phyloP scores from a whole-genome alignment of 148 eudicot genomes.

The Fagopyrum esculentum region DNA sequence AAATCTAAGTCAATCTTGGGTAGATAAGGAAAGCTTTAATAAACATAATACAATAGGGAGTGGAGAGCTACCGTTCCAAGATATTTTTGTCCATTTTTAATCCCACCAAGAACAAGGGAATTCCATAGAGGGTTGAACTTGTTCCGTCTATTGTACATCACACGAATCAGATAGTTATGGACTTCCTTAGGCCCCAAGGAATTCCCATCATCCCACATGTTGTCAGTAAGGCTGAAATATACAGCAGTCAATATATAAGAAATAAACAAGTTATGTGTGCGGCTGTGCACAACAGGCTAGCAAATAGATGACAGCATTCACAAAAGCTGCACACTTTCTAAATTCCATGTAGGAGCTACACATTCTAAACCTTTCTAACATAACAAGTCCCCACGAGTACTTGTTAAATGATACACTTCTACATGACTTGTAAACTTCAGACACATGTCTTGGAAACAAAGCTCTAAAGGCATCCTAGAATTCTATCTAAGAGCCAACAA shows the following conservation, averaged over 20 bases:
- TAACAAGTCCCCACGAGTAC: too few species aligned
- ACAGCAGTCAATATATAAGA: background rate
- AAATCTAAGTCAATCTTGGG: background rate
- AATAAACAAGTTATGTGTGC: background rate
- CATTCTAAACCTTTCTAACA: too few species aligned
- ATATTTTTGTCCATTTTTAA: constrained; percentile 88
- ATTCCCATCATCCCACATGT: constrained; percentile 99
- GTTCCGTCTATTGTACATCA: constrained; percentile 96
- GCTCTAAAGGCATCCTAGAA: background rate
- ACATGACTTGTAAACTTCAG: background rate
- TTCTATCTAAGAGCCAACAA: too few species aligned
- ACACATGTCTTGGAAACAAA: background rate
- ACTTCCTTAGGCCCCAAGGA: constrained; percentile 92
- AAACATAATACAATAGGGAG: background rate
- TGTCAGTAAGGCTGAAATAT: constrained; percentile 57
- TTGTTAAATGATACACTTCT: too few species aligned
- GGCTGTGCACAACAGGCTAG: background rate
- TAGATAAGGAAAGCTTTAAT: background rate
- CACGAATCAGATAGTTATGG: constrained; percentile 69
- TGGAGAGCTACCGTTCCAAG: constrained; percentile 64
- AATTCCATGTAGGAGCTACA: too few species aligned
- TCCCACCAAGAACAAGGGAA: constrained; percentile 93
- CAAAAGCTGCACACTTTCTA: background rate
- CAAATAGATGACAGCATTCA: background rate
- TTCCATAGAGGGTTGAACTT: constrained; percentile 94